A percentile compares a stretch with the other conserved stretches of the same genome.
Evolutionary conservation across 2,329 filamentous ascomycete species (phyloP).

Genomic region (Fusarium nygamai): DNA sequence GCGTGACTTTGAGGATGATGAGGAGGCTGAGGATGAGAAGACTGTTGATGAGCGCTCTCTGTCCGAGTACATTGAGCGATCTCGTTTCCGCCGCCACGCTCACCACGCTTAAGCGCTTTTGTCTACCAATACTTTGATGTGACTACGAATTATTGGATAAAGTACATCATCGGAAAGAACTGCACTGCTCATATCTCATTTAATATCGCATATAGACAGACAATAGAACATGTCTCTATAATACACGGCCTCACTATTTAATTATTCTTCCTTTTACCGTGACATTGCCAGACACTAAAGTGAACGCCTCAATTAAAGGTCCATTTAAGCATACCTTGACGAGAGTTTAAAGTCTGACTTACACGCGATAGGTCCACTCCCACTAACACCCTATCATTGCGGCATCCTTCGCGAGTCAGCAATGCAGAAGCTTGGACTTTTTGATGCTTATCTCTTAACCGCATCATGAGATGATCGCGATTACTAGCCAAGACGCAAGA

Average conservation of each 20-base stretch:
- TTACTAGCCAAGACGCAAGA: background rate
- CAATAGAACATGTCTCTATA: constrained; percentile 8
- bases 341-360: background rate
- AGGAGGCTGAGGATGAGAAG: constrained; percentile 11
- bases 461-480: background rate
- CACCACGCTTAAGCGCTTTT: constrained; percentile 1
- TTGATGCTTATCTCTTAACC: background rate
- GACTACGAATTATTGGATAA: constrained; percentile 5
- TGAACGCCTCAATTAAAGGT: background rate
- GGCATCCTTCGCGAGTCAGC: background rate
- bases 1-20: constrained; percentile 12
- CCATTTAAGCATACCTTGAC: background rate
- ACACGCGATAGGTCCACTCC: constrained; percentile 7
- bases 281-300: background rate
- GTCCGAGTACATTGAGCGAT: constrained; percentile 19
- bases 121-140: constrained; percentile 5
- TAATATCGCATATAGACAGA: constrained; percentile 18
- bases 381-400: background rate
- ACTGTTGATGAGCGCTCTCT: constrained; percentile 14
- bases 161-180: constrained; percentile 1
- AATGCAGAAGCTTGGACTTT: background rate
- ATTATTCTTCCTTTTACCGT: background rate
- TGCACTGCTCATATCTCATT: constrained; percentile 11
- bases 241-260: background rate
- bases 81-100: constrained; percentile 18